phyloP scores from a whole-genome alignment of 2,329 filamentous ascomycete species.

The Colletotrichum viniferum region DNA sequence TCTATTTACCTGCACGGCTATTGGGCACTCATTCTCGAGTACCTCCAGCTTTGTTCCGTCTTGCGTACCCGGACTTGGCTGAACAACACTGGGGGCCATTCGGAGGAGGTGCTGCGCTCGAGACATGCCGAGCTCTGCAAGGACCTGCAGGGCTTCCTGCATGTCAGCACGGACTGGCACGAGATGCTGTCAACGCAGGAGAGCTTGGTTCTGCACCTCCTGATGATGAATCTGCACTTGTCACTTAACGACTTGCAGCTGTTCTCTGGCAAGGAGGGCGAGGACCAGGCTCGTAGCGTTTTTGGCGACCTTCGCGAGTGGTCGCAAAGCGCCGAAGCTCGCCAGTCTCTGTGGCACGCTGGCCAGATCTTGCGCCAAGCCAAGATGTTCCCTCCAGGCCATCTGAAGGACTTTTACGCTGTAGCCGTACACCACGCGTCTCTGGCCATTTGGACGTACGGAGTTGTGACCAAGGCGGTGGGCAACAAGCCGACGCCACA shows the following conservation, averaged over 20 bases:
- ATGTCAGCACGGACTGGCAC: constrained; percentile 45
- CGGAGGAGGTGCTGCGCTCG: constrained; percentile 53
- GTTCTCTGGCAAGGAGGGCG: constrained; percentile 70
- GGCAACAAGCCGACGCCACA: constrained; percentile 28
- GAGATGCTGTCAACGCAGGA: constrained; percentile 50
- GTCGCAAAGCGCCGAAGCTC: constrained; percentile 58
- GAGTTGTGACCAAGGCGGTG: constrained; percentile 56
- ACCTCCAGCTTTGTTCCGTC: constrained; percentile 62
- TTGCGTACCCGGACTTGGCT: constrained; percentile 52
- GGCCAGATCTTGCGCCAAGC: constrained; percentile 69
- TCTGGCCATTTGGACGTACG: constrained; percentile 72
- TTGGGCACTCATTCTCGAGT: constrained; percentile 70
- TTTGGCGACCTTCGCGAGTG: constrained; percentile 65
- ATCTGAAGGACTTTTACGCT: constrained; percentile 69
- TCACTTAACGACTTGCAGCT: constrained; percentile 69
- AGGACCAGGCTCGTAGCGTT: constrained; percentile 65
- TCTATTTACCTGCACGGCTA: constrained; percentile 69
- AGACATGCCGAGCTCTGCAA: constrained; percentile 68
- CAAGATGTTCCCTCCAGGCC: constrained; percentile 54
- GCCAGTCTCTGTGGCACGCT: constrained; percentile 70
- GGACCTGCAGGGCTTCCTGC: constrained; percentile 54
- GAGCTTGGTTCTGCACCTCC: constrained; percentile 53
- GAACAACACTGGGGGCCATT: constrained; percentile 39
- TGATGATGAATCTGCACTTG: constrained; percentile 68
- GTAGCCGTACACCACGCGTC: constrained; percentile 72